Conservation (phyloP, 495 filamentous ascomycete species). For the Penicillium longicatenatum region DNA sequence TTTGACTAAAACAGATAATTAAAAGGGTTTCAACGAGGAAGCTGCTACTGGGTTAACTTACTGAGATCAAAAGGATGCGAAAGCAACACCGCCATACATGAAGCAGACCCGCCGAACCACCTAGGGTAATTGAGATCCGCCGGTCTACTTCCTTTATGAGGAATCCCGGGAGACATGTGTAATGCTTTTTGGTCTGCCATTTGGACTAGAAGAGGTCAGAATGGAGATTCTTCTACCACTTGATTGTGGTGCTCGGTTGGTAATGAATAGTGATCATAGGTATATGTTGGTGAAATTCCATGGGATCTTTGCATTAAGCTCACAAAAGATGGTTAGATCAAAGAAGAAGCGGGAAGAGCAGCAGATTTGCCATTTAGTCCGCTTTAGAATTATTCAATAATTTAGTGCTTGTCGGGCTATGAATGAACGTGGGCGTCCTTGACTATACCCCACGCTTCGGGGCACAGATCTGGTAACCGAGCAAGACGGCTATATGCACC, state of each 20-base stretch:
- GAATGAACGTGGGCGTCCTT: not conserved
- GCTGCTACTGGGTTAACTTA: constrained; percentile 12
- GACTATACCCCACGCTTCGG: constrained; percentile 1
- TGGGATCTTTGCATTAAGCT: no score
- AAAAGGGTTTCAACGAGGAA: not conserved
- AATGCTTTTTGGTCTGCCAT: not conserved
- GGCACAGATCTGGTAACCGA: not conserved
- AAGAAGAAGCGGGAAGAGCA: no score
- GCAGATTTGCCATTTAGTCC: no score
- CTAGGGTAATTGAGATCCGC: constrained; percentile 35
- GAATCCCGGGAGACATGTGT: not conserved
- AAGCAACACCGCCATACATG: constrained; percentile 44
- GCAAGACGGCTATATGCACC: constrained; percentile 5
- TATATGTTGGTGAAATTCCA: no score
- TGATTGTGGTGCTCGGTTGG: not conserved
- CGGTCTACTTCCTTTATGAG: constrained; percentile 8
- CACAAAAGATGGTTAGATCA: no score
- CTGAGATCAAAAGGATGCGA: constrained; percentile 47
- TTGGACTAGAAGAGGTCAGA: not conserved
- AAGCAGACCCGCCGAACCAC: constrained; percentile 48
- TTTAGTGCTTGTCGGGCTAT: not conserved
- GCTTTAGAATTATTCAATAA: not conserved
- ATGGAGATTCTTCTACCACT: not conserved
- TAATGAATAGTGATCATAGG: no score
- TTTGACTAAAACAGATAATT: constrained; percentile 21